phyloP scores from a whole-genome alignment of 2,329 filamentous ascomycete species.

The Emmonsiellopsis sp. region DNA sequence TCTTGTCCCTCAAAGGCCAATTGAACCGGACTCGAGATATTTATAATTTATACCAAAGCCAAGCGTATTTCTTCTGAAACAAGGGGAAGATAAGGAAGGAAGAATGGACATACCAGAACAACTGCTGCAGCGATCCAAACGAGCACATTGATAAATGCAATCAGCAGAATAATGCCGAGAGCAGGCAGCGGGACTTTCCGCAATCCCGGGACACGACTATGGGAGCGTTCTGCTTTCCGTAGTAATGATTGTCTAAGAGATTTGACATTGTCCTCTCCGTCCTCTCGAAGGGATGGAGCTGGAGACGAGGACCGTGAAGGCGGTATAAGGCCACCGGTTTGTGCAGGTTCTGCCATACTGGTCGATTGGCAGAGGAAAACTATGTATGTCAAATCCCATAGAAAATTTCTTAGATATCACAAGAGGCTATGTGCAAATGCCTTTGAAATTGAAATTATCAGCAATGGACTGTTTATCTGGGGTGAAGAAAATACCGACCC shows the following conservation, averaged over 20 bases:
- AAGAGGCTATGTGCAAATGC: too few species aligned
- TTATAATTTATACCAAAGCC: too few species aligned
- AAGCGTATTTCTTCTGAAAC: not conserved
- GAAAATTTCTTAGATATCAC: too few species aligned
- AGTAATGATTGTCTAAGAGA: conserved; percentile 19
- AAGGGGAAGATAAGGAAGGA: not conserved
- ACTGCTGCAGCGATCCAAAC: conserved; percentile 51
- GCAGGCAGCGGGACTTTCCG: conserved; percentile 47
- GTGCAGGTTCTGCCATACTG: too few species aligned
- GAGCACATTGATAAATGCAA: conserved; percentile 45
- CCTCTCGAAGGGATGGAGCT: not conserved
- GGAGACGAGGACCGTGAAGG: not conserved
- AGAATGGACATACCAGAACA: conserved; percentile 38
- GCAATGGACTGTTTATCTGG: too few species aligned
- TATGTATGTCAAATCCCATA: too few species aligned
- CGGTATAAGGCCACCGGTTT: not conserved
- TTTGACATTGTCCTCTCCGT: conserved; percentile 5
- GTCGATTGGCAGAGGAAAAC: too few species aligned
- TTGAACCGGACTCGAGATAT: too few species aligned
- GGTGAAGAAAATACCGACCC: too few species aligned
- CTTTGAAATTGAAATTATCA: too few species aligned
- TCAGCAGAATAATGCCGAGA: conserved; percentile 46
- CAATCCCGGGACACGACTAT: conserved; percentile 45
- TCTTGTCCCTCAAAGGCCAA: not conserved
- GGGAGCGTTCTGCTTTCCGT: conserved; percentile 35